phyloP scores from a whole-genome alignment of 371 early-diverging fungal species.

The Mucor irregularis region DNA sequence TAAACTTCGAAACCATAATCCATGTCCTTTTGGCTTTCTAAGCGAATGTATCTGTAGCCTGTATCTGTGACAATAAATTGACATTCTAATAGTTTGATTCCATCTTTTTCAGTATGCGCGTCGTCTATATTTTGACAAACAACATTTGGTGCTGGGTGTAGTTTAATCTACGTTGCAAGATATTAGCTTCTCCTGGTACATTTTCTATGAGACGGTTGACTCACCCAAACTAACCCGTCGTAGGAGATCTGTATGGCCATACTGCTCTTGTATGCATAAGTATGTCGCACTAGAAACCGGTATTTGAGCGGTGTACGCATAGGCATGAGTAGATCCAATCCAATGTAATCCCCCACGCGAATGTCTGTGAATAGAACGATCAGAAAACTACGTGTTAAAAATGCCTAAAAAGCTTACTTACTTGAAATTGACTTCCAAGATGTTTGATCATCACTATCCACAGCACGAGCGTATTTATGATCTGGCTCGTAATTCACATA shows the following conservation, averaged over 20 bases:
- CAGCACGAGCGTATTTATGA: conserved; percentile 49
- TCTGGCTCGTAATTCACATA: conserved; percentile 9
- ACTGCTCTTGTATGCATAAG: conserved; percentile 30
- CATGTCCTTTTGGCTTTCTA: conserved; percentile 37
- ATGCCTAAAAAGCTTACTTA: conserved; percentile 16
- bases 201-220: not conserved
- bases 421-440: conserved; percentile 42
- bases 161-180: conserved; percentile 18
- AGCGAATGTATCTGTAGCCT: conserved; percentile 50
- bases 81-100: conserved; percentile 34
- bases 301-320: conserved; percentile 52
- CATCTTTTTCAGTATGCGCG: too few relatives aligned
- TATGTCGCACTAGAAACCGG: conserved; percentile 43
- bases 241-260: conserved; percentile 43
- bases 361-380: conserved; percentile 29
- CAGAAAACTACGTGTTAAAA: conserved; percentile 5
- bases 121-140: conserved; percentile 15
- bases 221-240: conserved; percentile 51
- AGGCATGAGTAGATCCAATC: conserved; percentile 58
- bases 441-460: conserved; percentile 48
- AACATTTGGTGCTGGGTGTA: conserved; percentile 19
- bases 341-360: conserved; percentile 60
- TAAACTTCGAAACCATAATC: conserved; percentile 40
- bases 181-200: not conserved
- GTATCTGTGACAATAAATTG: conserved; percentile 40